Evolutionary conservation across 768 basidiomycete genomes (phyloP), one percentile per base, ranked within the genome.

Genomic region (Boletus fagicola): DNA sequence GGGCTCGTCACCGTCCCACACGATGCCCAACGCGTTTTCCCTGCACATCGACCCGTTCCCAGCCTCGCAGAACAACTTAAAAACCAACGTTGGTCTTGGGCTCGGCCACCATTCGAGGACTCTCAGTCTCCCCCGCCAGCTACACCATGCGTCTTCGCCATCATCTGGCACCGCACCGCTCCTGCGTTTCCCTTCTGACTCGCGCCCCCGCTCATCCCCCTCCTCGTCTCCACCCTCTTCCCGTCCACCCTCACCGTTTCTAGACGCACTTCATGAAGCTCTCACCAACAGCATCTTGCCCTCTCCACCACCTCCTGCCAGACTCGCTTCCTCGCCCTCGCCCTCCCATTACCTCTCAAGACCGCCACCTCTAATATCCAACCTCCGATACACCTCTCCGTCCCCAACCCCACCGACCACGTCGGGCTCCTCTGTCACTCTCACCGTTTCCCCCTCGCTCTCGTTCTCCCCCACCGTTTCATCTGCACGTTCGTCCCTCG

Each of bases 381-480:
- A 67, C 60, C 76, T 87, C 52, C 81, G 85, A 46, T 77, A 81
- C 2, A 83, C 87, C 0, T 77, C 87, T 26, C 87, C 88, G 26
- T 86, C 82, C 8, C 75, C 84, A 7, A 82, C 84, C 1, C 71
- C 87, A 15, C 82, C 85, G 0, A 77, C 13, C 64, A 75, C 66
- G 12, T 62, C 60, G 40, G 62, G 48, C 40, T 58, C 61, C 8
- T 48, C 59, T 8, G 50, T 56, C 54, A 62, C 54, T 15, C 52
- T 58, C 35, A 43, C 59, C 30, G 55, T 59, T 18, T 55, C 57
- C 45, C 61, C 53, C 45, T 66, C 58, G 39, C 69, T 56, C 51
- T 67, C 59, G 48, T 53, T 38, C 36, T 40, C 56, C 60, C 57
- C 46, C 66, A 69, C 50, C 68, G 72, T 51, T 68, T 63, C 60